Percentiles rank a stretch among this genome's conserved stretches.
phyloP scores from a whole-genome alignment of 148 eudicot genomes.

The Oxyria digyna region DNA sequence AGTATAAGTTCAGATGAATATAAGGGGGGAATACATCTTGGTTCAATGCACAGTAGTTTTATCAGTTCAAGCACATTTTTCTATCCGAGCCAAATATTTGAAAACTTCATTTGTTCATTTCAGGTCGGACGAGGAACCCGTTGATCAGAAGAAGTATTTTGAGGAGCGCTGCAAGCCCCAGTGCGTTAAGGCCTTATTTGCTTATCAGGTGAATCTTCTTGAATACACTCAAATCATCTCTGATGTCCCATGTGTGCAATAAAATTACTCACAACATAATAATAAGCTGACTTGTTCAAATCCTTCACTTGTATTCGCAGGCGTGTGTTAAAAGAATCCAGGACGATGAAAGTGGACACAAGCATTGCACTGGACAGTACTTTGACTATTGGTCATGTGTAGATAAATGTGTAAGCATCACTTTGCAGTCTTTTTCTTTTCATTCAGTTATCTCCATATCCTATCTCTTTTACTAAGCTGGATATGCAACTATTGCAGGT shows the following conservation, averaged over 20 bases:
- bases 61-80: not conserved
- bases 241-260: not conserved
- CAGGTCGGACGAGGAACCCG: conserved; percentile 20
- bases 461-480: not conserved
- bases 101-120: too few species aligned
- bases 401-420: conserved; percentile 18
- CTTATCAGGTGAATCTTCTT: conserved; percentile 12
- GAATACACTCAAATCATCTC: not conserved
- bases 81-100: too few species aligned
- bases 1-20: not conserved
- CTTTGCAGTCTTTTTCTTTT: not conserved
- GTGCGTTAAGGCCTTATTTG: conserved; percentile 11
- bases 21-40: not conserved
- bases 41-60: not conserved
- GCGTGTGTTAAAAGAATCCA: conserved; percentile 14
- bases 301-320: not conserved
- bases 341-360: conserved; percentile 17
- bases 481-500: not conserved
- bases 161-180: conserved; percentile 15
- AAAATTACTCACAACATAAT: not conserved
- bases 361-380: conserved; percentile 21
- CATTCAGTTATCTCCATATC: not conserved
- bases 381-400: conserved; percentile 18
- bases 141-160: conserved; percentile 14
- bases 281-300: not conserved